Evolutionary conservation across 2,329 filamentous ascomycete genomes (phyloP), one percentile per base, ranked within the genome.

Genomic region (Hortaea werneckii): DNA sequence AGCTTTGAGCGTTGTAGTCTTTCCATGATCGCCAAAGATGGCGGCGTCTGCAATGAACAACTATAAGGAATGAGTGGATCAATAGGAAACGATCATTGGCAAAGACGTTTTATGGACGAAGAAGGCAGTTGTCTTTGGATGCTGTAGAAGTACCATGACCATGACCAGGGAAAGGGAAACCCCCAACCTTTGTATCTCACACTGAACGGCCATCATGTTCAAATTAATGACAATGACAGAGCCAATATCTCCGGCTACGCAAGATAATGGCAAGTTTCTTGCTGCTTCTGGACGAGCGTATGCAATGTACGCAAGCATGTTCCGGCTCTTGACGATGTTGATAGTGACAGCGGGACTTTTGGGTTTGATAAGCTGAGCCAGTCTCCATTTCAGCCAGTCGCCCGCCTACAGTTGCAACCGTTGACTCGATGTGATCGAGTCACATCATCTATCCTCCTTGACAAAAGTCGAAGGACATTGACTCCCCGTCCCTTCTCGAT

Each of bases 1-100:
- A 68, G 41, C 50, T 64, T 70, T 28, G 64, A 65, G 10, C 57
- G 51, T 45, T 56, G 63, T 42, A 67, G 46, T 45, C 66, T 68
- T 54, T 68, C 66, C 70, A 72, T 73, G 10, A 13, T 39, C 32
- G n/a, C 20, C 20, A 20, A 20, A 20, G 20, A 20, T 20, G 20
- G 20, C 20, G 20, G 2, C 20, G 20, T 20, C 20, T 20, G 20
- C 20, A 20, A 20, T 20, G 20, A 20, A 20, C 20, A 20, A 20
- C 20, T 20, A 20, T 20, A 20, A 20, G 20, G 20, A 20, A 20
- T 20, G 20, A 20, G 20, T 20, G 20, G 20, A 20, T 20, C 2
- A 20, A 20, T 20, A 20, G 20, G 20, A 20, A 20, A 20, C 20
- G 20, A 20, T 20, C 20, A 20, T 20, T 20, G 20, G 20, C 20